Conservation (phyloP, 2,329 filamentous ascomycete species). For the Aspergillus neoniger region DNA sequence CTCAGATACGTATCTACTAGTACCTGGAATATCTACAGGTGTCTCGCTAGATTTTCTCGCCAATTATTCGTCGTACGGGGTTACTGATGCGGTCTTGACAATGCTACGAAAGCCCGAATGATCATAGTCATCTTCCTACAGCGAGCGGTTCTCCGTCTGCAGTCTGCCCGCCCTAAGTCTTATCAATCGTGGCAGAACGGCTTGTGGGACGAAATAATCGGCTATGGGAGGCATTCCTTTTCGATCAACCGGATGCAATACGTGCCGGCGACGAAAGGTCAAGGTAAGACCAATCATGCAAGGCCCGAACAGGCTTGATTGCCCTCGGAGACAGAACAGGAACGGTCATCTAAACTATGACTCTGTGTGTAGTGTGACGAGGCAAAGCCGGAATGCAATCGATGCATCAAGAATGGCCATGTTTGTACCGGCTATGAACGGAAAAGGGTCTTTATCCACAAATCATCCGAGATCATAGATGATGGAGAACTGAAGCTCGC, state of each 20-base stretch:
- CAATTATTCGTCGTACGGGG: not conserved
- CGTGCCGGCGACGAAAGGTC: slow-evolving; percentile 21
- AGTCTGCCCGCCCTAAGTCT: not conserved
- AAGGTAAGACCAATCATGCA: slow-evolving; percentile 16
- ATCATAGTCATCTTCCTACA: not conserved
- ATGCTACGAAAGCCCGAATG: not conserved
- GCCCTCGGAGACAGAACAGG: slow-evolving; percentile 1
- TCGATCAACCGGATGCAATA: slow-evolving; percentile 25
- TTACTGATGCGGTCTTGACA: not conserved
- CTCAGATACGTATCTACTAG: too few relatives aligned
- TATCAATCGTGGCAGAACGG: too few relatives aligned
- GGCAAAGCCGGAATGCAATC: slow-evolving; percentile 23
- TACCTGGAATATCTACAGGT: not conserved
- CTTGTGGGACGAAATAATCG: not conserved
- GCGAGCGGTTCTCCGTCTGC: not conserved
- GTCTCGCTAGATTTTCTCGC: not conserved
- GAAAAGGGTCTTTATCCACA: slow-evolving; percentile 20
- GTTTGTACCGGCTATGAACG: slow-evolving; percentile 24
- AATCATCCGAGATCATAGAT: slow-evolving; percentile 7
- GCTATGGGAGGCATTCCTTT: slow-evolving; percentile 22
- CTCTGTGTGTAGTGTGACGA: slow-evolving; percentile 24
- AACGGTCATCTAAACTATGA: slow-evolving; percentile 10
- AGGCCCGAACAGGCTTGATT: not conserved
- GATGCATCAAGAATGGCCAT: slow-evolving; percentile 28
- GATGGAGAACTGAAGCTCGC: slow-evolving; percentile 7